Evolutionary conservation across 352 stramenopile genomes (phyloP).

Genomic region (Phytophthora sojae): DNA sequence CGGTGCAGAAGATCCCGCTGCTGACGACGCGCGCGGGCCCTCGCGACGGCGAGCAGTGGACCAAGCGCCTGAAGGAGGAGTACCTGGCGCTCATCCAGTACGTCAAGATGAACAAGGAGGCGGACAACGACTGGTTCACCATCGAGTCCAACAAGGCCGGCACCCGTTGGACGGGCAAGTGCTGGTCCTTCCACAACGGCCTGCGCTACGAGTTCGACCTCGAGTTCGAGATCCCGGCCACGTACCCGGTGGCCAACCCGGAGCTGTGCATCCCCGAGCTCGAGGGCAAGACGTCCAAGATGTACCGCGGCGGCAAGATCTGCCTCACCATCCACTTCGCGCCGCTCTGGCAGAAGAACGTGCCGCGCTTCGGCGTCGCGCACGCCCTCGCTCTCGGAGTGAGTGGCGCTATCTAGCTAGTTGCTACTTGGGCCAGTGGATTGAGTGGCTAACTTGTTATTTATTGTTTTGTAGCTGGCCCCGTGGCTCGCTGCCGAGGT

Average conservation of each 20-base stretch:
- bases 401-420: slow-evolving; percentile 13
- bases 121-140: slow-evolving; percentile 92
- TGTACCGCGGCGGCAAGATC: slow-evolving; percentile 92
- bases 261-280: slow-evolving; percentile 89
- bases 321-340: slow-evolving; percentile 91
- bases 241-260: slow-evolving; percentile 84
- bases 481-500: slow-evolving; percentile 90
- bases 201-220: slow-evolving; percentile 90
- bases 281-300: slow-evolving; percentile 92
- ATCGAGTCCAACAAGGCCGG: slow-evolving; percentile 88
- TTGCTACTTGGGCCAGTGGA: background rate
- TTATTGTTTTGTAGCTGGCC: slow-evolving; percentile 56
- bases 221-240: slow-evolving; percentile 87
- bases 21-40: slow-evolving; percentile 81
- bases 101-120: slow-evolving; percentile 91
- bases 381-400: slow-evolving; percentile 87
- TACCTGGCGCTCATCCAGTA: slow-evolving; percentile 90
- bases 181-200: slow-evolving; percentile 89
- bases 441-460: background rate
- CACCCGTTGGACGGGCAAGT: slow-evolving; percentile 89
- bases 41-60: slow-evolving; percentile 83
- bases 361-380: slow-evolving; percentile 86
- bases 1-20: slow-evolving; percentile 87
- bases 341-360: slow-evolving; percentile 91
- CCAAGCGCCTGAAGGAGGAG: slow-evolving; percentile 87